Evolutionary conservation across 306 rosid genomes (phyloP).

Genomic region (Geum urbanum): DNA sequence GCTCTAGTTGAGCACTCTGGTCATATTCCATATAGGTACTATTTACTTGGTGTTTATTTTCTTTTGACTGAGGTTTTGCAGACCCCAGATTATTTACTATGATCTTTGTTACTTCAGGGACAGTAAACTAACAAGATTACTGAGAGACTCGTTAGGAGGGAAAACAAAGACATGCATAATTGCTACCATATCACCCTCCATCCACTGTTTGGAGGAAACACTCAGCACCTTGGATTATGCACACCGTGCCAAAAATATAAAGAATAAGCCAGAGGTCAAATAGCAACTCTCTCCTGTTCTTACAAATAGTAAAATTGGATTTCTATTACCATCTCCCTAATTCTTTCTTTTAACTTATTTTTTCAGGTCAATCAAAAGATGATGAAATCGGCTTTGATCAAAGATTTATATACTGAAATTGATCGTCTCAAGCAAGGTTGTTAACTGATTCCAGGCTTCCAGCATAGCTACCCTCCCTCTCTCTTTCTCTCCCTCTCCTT

Average conservation of each 20-base stretch:
- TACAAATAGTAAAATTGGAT: neutral
- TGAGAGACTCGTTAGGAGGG: constrained; percentile 98
- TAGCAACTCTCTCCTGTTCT: constrained; percentile 19
- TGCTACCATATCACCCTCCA: constrained; percentile 95
- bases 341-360: constrained; percentile 22
- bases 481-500: constrained; percentile 7
- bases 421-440: constrained; percentile 97
- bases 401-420: constrained; percentile 92
- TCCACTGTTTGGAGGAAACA: constrained; percentile 97
- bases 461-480: constrained; percentile 15
- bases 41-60: constrained; percentile 9
- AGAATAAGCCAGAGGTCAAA: constrained; percentile 97
- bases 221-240: constrained; percentile 98
- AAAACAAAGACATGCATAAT: constrained; percentile 98
- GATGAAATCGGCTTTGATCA: constrained; percentile 99
- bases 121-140: constrained; percentile 87
- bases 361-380: constrained; percentile 93
- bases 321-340: constrained; percentile 21
- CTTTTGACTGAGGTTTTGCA: neutral
- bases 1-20: constrained; percentile 99
- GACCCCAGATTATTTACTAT: constrained; percentile 7
- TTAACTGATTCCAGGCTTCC: constrained; percentile 21
- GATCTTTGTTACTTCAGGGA: constrained; percentile 60
- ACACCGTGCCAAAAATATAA: constrained; percentile 98
- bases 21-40: constrained; percentile 93